These are phyloP conservation scores for Crithidia bombi DNA, from an alignment of 208 protist genomes.

Conservation along the genomic window DNA sequence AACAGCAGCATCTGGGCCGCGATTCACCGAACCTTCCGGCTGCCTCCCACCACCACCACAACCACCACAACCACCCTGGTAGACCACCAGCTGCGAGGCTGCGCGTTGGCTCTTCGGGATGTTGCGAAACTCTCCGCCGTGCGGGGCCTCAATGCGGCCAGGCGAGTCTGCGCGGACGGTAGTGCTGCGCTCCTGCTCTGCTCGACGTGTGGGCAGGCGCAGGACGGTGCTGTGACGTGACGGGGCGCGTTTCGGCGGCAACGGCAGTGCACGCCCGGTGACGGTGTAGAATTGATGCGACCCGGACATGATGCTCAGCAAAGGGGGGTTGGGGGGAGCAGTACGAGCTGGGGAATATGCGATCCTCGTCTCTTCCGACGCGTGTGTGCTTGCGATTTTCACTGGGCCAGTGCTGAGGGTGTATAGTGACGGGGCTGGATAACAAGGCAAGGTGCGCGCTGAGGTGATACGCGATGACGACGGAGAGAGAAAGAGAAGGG, in stretches of 20 bases:
- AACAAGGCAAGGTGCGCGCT: too few relatives aligned
- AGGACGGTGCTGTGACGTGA: constrained; percentile 50
- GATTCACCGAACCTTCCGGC: too few relatives aligned
- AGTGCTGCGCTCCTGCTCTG: constrained; percentile 30
- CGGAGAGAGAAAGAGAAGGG: too few relatives aligned
- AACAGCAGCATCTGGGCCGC: too few relatives aligned
- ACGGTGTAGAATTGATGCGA: constrained; percentile 46
- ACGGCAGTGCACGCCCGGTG: constrained; percentile 58
- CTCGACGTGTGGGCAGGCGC: constrained; percentile 62
- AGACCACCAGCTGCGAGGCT: constrained; percentile 35
- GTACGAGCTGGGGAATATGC: too few relatives aligned
- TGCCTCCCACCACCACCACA: neutral
- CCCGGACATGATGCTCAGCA: constrained; percentile 47
- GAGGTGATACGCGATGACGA: too few relatives aligned
- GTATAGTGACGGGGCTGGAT: too few relatives aligned
- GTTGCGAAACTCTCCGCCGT: constrained; percentile 14
- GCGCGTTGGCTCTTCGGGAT: constrained; percentile 14
- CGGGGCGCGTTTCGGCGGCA: constrained; percentile 58
- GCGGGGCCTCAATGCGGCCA: constrained; percentile 17
- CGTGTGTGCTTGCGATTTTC: too few relatives aligned
- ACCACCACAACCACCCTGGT: neutral
- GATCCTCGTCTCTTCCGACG: too few relatives aligned
- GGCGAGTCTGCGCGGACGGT: constrained; percentile 10
- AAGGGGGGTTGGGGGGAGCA: too few relatives aligned
- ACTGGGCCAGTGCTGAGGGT: too few relatives aligned